Conservation (phyloP, 495 filamentous ascomycete species). For the Penicillium roqueforti region DNA sequence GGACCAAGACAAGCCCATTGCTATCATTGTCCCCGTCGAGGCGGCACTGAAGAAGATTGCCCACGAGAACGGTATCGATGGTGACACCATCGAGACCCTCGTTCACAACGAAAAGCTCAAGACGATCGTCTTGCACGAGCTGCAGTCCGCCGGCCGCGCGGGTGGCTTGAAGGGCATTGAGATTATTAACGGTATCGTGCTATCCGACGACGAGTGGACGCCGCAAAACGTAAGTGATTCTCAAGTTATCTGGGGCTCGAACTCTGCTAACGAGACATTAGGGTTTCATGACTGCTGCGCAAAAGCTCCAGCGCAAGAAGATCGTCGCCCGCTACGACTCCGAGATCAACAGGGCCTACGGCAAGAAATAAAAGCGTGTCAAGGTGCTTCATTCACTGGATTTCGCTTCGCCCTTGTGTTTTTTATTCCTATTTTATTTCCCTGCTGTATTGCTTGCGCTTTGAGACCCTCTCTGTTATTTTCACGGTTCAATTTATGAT, state of each 20-base stretch:
- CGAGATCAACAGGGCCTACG: slow-evolving; percentile 48
- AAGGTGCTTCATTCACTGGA: slow-evolving; percentile 3
- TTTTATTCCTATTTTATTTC: slow-evolving; percentile 5
- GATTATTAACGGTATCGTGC: slow-evolving; percentile 85
- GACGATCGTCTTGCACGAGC: slow-evolving; percentile 70
- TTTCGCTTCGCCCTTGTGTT: background rate
- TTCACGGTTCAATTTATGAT: slow-evolving; percentile 13
- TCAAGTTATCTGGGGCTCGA: background rate
- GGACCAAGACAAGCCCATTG: slow-evolving; percentile 78
- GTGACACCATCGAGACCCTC: slow-evolving; percentile 67
- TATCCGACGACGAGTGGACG: slow-evolving; percentile 97
- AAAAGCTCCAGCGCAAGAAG: slow-evolving; percentile 55
- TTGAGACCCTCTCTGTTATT: slow-evolving; percentile 18
- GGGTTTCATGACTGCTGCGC: slow-evolving; percentile 53
- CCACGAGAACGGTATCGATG: slow-evolving; percentile 63
- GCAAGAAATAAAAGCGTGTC: slow-evolving; percentile 36
- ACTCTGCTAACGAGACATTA: slow-evolving; percentile 23
- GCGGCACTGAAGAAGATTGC: slow-evolving; percentile 81
- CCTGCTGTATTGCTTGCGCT: slow-evolving; percentile 6
- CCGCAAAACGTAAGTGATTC: slow-evolving; percentile 78
- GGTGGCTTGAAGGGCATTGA: slow-evolving; percentile 82
- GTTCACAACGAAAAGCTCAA: slow-evolving; percentile 83
- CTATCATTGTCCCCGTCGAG: slow-evolving; percentile 91
- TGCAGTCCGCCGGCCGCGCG: slow-evolving; percentile 68
- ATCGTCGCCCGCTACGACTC: slow-evolving; percentile 44